Conservation (phyloP, 345 rosid genomes). For the Brassica incana region DNA sequence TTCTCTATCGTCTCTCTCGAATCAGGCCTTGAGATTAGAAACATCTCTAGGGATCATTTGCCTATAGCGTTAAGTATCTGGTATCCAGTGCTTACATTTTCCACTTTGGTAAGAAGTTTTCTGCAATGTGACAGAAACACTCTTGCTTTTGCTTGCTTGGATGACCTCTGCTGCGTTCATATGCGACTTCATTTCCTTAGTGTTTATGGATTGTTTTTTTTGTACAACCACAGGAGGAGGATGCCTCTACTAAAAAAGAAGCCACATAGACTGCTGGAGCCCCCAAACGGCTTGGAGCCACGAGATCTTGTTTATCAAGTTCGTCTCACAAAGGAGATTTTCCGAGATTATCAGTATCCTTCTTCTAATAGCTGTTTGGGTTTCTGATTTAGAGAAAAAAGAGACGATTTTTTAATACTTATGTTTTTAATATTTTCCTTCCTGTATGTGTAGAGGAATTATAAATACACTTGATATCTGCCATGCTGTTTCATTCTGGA, state of each 20-base stretch:
- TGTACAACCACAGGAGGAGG: not conserved
- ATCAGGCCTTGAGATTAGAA: not conserved
- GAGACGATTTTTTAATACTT: not conserved
- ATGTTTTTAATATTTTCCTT: not conserved
- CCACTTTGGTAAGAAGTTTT: too few species aligned
- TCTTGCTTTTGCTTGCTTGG: not conserved
- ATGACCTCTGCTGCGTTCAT: not conserved
- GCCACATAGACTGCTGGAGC: constrained; percentile 56
- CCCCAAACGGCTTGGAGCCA: constrained; percentile 69
- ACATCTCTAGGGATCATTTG: too few species aligned
- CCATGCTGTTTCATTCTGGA: constrained; percentile 8
- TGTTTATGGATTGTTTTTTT: not conserved
- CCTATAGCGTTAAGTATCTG: too few species aligned
- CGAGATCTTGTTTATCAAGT: constrained; percentile 77
- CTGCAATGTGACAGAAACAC: too few species aligned
- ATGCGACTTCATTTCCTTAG: not conserved
- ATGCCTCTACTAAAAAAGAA: not conserved
- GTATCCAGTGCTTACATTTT: too few species aligned
- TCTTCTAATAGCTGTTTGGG: constrained; percentile 41
- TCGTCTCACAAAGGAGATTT: constrained; percentile 91
- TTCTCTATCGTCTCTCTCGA: not conserved
- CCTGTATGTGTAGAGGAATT: not conserved
- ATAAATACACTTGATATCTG: not conserved
- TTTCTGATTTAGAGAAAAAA: too few species aligned
- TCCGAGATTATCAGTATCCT: constrained; percentile 88